A percentile compares a stretch with the other conserved stretches of the same genome.
Evolutionary conservation across 371 early-diverging fungal species (phyloP).

Genomic region (Zychaea mexicana): DNA sequence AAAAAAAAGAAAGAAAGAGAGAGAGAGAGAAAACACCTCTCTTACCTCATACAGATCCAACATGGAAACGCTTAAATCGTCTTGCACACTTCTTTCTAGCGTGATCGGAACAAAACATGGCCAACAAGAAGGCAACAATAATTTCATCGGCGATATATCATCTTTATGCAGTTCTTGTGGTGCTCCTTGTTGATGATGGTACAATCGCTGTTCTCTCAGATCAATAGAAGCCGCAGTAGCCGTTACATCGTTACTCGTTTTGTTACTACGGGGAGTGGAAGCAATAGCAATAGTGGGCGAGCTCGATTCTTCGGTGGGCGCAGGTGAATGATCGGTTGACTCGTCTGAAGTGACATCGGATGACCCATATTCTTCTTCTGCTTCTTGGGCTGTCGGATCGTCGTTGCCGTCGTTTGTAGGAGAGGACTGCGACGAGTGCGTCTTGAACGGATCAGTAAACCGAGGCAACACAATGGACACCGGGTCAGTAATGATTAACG

Average conservation of each 20-base stretch:
- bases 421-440: background rate
- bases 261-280: too few relatives aligned
- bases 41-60: constrained; percentile 30
- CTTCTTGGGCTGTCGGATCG: background rate
- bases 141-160: constrained; percentile 1
- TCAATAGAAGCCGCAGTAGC: background rate
- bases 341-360: constrained; percentile 15
- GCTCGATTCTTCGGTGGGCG: constrained; percentile 1
- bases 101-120: background rate
- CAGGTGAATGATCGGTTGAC: constrained; percentile 9
- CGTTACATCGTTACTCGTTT: background rate
- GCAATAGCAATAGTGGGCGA: background rate
- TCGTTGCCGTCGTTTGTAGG: too few relatives aligned
- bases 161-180: background rate
- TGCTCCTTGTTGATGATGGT: background rate
- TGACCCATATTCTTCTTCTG: constrained; percentile 4
- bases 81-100: constrained; percentile 12
- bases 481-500: constrained; percentile 1
- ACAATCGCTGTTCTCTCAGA: background rate
- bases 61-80: constrained; percentile 24
- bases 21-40: background rate
- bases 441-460: constrained; percentile 5
- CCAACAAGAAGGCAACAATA: background rate
- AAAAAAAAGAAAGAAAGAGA: background rate
- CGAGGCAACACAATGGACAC: too few relatives aligned